Evolutionary conservation across 176 grass and related monocot genomes (phyloP).

Genomic region (Luzula sylvatica): DNA sequence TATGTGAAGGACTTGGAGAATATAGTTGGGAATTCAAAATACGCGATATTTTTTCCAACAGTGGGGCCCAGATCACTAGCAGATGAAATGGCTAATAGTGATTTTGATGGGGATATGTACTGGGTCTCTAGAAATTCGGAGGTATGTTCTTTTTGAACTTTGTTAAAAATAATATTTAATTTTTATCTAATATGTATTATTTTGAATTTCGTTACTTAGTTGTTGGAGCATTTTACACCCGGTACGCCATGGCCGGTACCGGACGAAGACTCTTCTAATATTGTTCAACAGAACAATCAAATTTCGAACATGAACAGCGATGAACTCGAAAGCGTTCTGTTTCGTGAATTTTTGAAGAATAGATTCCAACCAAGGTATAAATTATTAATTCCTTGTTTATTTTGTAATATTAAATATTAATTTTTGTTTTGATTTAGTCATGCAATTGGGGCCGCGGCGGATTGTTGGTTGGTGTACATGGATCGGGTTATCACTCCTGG

Average conservation of each 20-base stretch:
- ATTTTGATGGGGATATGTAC: slow-evolving; percentile 44
- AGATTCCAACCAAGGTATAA: slow-evolving; percentile 33
- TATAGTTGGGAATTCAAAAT: slow-evolving; percentile 35
- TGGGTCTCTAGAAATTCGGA: slow-evolving; percentile 37
- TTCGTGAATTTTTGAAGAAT: slow-evolving; percentile 22
- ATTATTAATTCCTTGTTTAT: neutral
- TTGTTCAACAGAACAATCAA: neutral
- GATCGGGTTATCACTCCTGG: slow-evolving; percentile 42
- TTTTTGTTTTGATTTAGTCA: slow-evolving; percentile 2
- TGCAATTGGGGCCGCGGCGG: slow-evolving; percentile 25
- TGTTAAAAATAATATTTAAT: neutral
- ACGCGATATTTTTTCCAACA: slow-evolving; percentile 33
- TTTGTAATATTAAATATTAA: neutral
- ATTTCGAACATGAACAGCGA: slow-evolving; percentile 1
- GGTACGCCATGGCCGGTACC: slow-evolving; percentile 22
- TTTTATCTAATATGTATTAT: too few species aligned
- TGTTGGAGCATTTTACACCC: slow-evolving; percentile 25
- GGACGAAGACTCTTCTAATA: neutral
- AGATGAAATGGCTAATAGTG: slow-evolving; percentile 44
- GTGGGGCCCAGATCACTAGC: slow-evolving; percentile 29
- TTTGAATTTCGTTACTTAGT: slow-evolving; percentile 13
- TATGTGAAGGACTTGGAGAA: slow-evolving; percentile 26
- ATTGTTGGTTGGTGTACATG: slow-evolving; percentile 62
- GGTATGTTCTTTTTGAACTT: slow-evolving; percentile 2
- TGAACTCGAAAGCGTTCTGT: slow-evolving; percentile 22